Evolutionary conservation across 2,329 filamentous ascomycete species (phyloP), one percentile per base, ranked within the genome.

Genomic region (Fusarium fracticaudum): DNA sequence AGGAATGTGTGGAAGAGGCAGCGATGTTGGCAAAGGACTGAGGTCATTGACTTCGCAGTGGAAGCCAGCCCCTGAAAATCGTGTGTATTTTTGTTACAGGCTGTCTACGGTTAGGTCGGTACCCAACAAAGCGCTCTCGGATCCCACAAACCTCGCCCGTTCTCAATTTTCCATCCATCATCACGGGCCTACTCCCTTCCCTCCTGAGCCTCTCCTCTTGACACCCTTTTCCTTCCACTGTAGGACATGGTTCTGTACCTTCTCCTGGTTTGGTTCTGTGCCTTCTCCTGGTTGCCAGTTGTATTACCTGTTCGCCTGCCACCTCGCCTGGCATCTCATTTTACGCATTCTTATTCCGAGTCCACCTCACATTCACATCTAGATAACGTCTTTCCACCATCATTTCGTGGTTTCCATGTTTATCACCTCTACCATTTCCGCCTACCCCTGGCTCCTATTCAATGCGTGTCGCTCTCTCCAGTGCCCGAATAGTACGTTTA

Each of bases 271-370:
- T 29, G 20, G 5, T 48, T 31, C 20, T 48, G 1, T 7, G 22
- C 3, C 20, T 31, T 48, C 4, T 48, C 45, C 9, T 48, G 13
- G 26, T 48, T 48, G 0, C 45, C 20, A 10, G 4, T 4, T 4
- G 3, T 11, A 14, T 22, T 10, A 10, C 24, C 17, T 5, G 17
- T 37, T 18, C 35, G 22, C 26, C 33, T 1, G 9, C 26, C 45
- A 6, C 12, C 22, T 17, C 12, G 12, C 4, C 33, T 7, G 12
- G 11, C 4, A 51, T 37, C 18, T 5, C 31, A 2, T 38, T 20
- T 2, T 3, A 4, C 22, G 5, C 22, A 9, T n/a, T 26, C 14
- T 7, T n/a, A 45, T 18, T 26, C 6, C 8, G 9, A 26, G 0
- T 18, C 3, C 5, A 31, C 26, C 6, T 13, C 11, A 12, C 4